These are phyloP conservation scores for Sporothrix sp. DNA, from an alignment of 2,329 filamentous ascomycete genomes.

Conservation along the genomic window DNA sequence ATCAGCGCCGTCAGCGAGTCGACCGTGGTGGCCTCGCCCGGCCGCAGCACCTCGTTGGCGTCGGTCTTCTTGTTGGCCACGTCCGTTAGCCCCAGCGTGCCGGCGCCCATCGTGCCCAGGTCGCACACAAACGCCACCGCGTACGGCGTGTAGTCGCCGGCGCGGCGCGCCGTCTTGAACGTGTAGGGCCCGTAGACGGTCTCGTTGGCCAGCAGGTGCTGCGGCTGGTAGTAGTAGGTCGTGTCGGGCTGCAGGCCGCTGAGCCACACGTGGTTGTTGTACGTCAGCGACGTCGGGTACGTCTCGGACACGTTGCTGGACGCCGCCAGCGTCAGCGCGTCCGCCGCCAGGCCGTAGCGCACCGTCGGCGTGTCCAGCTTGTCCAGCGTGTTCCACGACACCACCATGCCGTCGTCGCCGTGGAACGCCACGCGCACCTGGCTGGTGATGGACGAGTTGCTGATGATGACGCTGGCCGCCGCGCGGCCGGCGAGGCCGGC, in stretches of 20 bases:
- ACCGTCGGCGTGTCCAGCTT: constrained; percentile 23
- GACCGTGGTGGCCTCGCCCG: constrained; percentile 15
- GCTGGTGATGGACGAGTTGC: constrained; percentile 13
- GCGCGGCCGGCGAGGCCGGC: constrained; percentile 1
- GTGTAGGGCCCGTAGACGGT: constrained; percentile 27
- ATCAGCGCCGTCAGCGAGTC: constrained; percentile 5
- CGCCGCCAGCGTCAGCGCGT: constrained; percentile 19
- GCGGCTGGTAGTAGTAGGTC: constrained; percentile 41
- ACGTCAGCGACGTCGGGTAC: constrained; percentile 26
- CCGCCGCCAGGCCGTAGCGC: constrained; percentile 19
- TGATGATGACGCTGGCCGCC: constrained; percentile 2
- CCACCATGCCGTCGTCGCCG: constrained; percentile 19
- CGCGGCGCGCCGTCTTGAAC: constrained; percentile 26
- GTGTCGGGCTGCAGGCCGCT: constrained; percentile 30
- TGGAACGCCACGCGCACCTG: constrained; percentile 13
- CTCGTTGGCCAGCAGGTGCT: constrained; percentile 39
- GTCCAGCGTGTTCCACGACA: constrained; percentile 28
- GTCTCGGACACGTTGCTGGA: constrained; percentile 23
- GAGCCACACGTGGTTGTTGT: constrained; percentile 37
- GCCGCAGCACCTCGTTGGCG: constrained; percentile 9
- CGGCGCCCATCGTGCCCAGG: constrained; percentile 25
- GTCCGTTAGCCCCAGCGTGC: constrained; percentile 11
- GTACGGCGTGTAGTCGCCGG: constrained; percentile 34
- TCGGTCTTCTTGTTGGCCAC: constrained; percentile 6
- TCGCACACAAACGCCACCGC: constrained; percentile 40